Percentiles rank a stretch among this genome's conserved stretches.
phyloP scores from a whole-genome alignment of 2,329 filamentous ascomycete species.

The Aspergillus terreus region DNA sequence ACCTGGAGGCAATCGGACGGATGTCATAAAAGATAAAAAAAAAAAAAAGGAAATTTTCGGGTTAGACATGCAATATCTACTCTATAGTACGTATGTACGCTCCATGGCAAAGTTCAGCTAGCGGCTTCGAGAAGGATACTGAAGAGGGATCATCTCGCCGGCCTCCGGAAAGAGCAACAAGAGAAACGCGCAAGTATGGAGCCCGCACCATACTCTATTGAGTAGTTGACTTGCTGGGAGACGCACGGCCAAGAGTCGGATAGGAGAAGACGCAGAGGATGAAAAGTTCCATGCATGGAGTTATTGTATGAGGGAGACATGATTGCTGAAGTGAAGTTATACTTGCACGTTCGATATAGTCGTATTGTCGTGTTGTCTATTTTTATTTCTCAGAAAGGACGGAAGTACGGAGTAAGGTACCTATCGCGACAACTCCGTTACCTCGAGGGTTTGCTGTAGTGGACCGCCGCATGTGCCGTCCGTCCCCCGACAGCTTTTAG shows the following conservation, averaged over 20 bases:
- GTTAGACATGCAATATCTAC: too few species aligned
- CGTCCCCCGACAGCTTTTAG: slow-evolving; percentile 14
- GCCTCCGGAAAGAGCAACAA: slow-evolving; percentile 3
- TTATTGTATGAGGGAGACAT: too few species aligned
- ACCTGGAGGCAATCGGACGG: too few species aligned
- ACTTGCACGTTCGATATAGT: too few species aligned
- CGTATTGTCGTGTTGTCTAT: too few species aligned
- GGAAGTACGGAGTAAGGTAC: too few species aligned
- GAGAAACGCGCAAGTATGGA: slow-evolving; percentile 13
- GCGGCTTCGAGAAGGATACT: slow-evolving; percentile 1
- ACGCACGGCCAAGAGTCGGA: slow-evolving; percentile 8
- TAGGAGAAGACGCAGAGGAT: background rate
- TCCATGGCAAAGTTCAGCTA: background rate
- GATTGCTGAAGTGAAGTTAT: too few species aligned
- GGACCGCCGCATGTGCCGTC: slow-evolving; percentile 19
- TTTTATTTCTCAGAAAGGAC: too few species aligned
- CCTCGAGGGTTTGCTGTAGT: slow-evolving; percentile 8
- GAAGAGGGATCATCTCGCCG: slow-evolving; percentile 2
- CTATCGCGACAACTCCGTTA: background rate
- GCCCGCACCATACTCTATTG: slow-evolving; percentile 11
- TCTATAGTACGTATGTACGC: too few species aligned
- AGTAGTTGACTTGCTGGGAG: slow-evolving; percentile 4
- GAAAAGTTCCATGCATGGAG: background rate
- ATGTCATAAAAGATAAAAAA: too few species aligned
- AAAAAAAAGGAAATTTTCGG: too few species aligned